A percentile compares a stretch with the other conserved stretches of the same genome.
These are phyloP conservation scores for Thalassiosira pacifica DNA, from an alignment of 352 stramenopile species.

Conservation along the genomic window DNA sequence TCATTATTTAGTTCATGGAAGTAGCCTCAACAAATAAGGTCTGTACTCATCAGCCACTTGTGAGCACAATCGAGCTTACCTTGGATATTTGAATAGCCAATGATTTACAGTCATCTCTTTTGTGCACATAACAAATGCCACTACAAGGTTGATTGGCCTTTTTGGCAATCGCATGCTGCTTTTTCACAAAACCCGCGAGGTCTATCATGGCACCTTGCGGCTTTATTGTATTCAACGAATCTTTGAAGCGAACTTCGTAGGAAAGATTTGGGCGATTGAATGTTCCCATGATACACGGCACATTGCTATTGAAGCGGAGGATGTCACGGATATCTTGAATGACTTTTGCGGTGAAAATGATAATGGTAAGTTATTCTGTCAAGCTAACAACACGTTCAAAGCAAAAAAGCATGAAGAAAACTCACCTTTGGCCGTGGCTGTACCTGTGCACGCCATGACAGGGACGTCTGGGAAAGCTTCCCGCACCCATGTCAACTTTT, in stretches of 20 bases:
- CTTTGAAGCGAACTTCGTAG: slow-evolving; percentile 83
- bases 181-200: slow-evolving; percentile 70
- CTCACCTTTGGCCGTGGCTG: too few relatives aligned
- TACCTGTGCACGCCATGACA: slow-evolving; percentile 79
- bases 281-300: slow-evolving; percentile 65
- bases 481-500: slow-evolving; percentile 92
- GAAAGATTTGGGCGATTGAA: slow-evolving; percentile 85
- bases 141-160: slow-evolving; percentile 62
- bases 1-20: neutral
- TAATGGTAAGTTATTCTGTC: neutral
- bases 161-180: slow-evolving; percentile 65
- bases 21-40: too few relatives aligned
- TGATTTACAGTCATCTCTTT: slow-evolving; percentile 77
- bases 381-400: too few relatives aligned
- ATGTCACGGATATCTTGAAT: slow-evolving; percentile 87
- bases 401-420: too few relatives aligned
- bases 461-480: slow-evolving; percentile 92
- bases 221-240: slow-evolving; percentile 61
- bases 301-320: slow-evolving; percentile 62
- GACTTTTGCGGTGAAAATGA: slow-evolving; percentile 75
- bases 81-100: slow-evolving; percentile 73
- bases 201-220: slow-evolving; percentile 65
- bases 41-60: neutral
- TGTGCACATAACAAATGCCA: slow-evolving; percentile 86
- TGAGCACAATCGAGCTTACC: slow-evolving; percentile 24